phyloP scores from a whole-genome alignment of 352 stramenopile genomes.

The Phytophthora capsici region DNA sequence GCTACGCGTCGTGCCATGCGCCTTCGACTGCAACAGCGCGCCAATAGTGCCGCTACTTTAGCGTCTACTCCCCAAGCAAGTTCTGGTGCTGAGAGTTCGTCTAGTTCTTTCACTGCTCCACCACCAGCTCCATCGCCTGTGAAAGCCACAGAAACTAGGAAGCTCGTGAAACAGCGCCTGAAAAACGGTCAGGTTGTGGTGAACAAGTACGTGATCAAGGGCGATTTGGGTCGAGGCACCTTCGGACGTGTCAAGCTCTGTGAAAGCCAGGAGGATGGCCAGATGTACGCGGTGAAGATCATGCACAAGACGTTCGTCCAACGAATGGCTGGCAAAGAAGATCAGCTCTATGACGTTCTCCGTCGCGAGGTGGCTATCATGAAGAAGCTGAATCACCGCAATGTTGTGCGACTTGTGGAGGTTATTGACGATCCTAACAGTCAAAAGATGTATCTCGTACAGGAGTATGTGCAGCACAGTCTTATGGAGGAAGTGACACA shows the following conservation, averaged over 20 bases:
- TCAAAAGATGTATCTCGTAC: slow-evolving; percentile 96
- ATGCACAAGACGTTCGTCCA: slow-evolving; percentile 92
- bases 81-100: slow-evolving; percentile 32
- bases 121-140: slow-evolving; percentile 62
- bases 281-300: slow-evolving; percentile 91
- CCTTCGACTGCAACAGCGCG: slow-evolving; percentile 68
- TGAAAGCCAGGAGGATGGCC: slow-evolving; percentile 77
- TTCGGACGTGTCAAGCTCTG: slow-evolving; percentile 90
- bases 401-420: slow-evolving; percentile 94
- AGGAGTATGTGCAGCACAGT: slow-evolving; percentile 95
- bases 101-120: slow-evolving; percentile 36
- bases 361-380: slow-evolving; percentile 95
- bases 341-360: slow-evolving; percentile 84
- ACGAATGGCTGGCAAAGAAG: slow-evolving; percentile 86
- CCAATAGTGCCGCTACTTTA: slow-evolving; percentile 34
- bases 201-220: slow-evolving; percentile 95
- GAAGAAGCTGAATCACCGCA: slow-evolving; percentile 95
- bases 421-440: slow-evolving; percentile 94
- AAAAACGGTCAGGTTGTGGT: slow-evolving; percentile 90
- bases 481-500: slow-evolving; percentile 91
- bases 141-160: slow-evolving; percentile 79
- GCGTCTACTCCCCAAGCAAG: slow-evolving; percentile 24
- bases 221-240: slow-evolving; percentile 89
- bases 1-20: slow-evolving; percentile 85
- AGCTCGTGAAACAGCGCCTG: slow-evolving; percentile 82